Conservation (phyloP, 345 rosid genomes). For the Eutrema heterophyllum region DNA sequence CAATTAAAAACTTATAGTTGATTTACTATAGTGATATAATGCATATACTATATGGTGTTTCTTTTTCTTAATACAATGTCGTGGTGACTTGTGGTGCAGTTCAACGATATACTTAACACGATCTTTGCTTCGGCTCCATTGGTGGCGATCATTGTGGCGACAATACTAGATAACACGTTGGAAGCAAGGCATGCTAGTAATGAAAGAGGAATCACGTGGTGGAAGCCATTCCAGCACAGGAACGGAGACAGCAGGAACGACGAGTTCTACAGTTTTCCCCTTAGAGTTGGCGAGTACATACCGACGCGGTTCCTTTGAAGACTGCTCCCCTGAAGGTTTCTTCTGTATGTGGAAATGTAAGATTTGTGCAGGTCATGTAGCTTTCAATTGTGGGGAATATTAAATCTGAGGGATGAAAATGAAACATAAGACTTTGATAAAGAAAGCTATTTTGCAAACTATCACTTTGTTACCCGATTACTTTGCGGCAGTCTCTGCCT, state of each 20-base stretch:
- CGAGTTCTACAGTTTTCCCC: conserved; percentile 74
- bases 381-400: not conserved
- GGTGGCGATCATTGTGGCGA: conserved; percentile 65
- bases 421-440: not conserved
- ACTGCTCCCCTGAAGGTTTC: not conserved
- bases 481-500: not conserved
- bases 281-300: conserved; percentile 44
- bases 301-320: conserved; percentile 63
- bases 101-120: conserved; percentile 79
- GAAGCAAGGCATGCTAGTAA: conserved; percentile 34
- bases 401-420: not conserved
- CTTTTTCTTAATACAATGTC: not conserved
- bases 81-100: conserved; percentile 44
- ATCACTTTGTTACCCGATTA: not conserved
- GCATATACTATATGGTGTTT: not conserved
- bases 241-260: conserved; percentile 63
- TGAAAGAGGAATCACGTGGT: conserved; percentile 86
- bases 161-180: conserved; percentile 72
- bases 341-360: conserved; percentile 14
- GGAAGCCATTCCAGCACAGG: conserved; percentile 80
- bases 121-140: conserved; percentile 85
- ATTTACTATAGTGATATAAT: no score
- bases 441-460: not conserved
- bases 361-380: conserved; percentile 22
- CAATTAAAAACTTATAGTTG: no score